Evolutionary conservation across 2,329 filamentous ascomycete species (phyloP).

Genomic region (Colletotrichum spinosum): DNA sequence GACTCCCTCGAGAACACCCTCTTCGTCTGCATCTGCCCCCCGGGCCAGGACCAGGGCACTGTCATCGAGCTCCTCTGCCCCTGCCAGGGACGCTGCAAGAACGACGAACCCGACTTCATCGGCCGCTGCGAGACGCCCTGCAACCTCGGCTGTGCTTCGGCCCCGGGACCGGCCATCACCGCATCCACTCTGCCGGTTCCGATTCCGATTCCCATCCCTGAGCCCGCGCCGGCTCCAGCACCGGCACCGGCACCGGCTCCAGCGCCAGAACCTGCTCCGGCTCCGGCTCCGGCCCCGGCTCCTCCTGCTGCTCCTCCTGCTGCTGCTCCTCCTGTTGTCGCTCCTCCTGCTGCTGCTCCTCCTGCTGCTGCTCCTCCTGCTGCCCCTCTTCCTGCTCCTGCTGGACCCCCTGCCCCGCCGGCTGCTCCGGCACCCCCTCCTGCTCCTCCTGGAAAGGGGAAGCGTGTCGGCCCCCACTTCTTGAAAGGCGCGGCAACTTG

Average conservation of each 20-base stretch:
- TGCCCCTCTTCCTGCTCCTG: conserved; percentile 5
- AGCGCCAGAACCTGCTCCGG: conserved; percentile 9
- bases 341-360: background rate
- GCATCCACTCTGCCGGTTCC: background rate
- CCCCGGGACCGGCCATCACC: background rate
- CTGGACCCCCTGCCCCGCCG: background rate
- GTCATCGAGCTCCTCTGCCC: conserved; percentile 52
- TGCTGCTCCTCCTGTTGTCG: background rate
- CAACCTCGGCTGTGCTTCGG: conserved; percentile 45
- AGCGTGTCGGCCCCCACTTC: background rate
- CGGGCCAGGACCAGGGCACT: conserved; percentile 47
- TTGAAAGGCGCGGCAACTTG: too few relatives aligned
- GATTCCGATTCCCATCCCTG: conserved; percentile 5
- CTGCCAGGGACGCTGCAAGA: conserved; percentile 52
- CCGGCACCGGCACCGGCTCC: background rate
- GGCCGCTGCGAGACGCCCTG: conserved; percentile 54
- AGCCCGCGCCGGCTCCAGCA: conserved; percentile 1
- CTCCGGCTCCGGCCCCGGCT: too few relatives aligned
- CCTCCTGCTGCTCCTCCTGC: background rate
- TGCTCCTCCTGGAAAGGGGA: background rate
- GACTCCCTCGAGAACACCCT: conserved; percentile 45
- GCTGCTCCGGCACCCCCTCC: background rate
- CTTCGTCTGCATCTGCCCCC: conserved; percentile 53
- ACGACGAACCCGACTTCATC: conserved; percentile 52
- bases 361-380: background rate